These are phyloP conservation scores for Rubia yunnanensis DNA, from an alignment of 257 asterid genomes.

Conservation along the genomic window DNA sequence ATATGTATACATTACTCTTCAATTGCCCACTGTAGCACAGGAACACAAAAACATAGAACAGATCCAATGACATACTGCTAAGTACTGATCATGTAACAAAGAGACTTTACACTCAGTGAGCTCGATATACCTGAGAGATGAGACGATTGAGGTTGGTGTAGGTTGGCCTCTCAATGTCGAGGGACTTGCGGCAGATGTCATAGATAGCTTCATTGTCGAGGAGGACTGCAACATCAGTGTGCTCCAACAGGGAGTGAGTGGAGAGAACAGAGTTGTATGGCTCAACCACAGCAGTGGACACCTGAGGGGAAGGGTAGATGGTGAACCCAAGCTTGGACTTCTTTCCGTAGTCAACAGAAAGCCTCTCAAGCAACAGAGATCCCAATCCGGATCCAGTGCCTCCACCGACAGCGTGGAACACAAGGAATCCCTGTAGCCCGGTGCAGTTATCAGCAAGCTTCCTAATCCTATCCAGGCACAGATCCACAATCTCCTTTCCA, in stretches of 20 bases:
- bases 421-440: slow-evolving; percentile 83
- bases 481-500: slow-evolving; percentile 83
- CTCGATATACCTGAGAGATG: slow-evolving; percentile 62
- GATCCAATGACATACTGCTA: neutral
- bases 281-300: slow-evolving; percentile 93
- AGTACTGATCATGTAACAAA: neutral
- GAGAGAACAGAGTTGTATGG: slow-evolving; percentile 92
- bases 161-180: slow-evolving; percentile 89
- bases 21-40: too few species aligned
- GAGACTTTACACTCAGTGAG: neutral
- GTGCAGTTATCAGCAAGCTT: slow-evolving; percentile 93
- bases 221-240: slow-evolving; percentile 92
- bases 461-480: slow-evolving; percentile 84
- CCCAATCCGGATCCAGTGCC: slow-evolving; percentile 97
- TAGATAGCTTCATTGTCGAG: slow-evolving; percentile 89
- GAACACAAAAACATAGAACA: neutral
- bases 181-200: slow-evolving; percentile 90
- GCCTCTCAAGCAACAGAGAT: slow-evolving; percentile 79
- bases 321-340: slow-evolving; percentile 84
- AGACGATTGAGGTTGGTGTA: slow-evolving; percentile 91
- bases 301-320: slow-evolving; percentile 92
- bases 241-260: slow-evolving; percentile 86
- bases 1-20: too few species aligned
- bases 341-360: slow-evolving; percentile 85
- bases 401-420: slow-evolving; percentile 97